Evolutionary conservation across 495 filamentous ascomycete species (phyloP), one percentile per base, ranked within the genome.

Genomic region (Neurospora terricola): DNA sequence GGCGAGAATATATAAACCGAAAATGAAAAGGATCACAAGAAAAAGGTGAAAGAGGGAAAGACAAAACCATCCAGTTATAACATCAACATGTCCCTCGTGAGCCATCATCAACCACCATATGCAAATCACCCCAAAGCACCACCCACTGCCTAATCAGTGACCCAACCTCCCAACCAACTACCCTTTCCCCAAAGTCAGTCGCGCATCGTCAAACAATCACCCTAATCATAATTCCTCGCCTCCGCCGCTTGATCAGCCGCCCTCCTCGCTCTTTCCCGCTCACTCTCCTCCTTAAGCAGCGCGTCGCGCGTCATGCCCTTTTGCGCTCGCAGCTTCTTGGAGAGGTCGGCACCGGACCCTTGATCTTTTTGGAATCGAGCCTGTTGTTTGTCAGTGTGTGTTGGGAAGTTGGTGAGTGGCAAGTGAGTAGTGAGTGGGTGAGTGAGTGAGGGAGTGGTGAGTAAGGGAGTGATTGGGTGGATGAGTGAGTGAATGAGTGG

Each of bases 291-390:
- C 45, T 83, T 83, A 45, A 92, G 81, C 4, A 88, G 90, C 71
- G 90, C 88, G 4, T 82, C 78, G 45, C 88, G 83, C 3, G 89
- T 91, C 82, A 91, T 86, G 70, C 86, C 87, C 83, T 88, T 91
- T 81, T 93, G 90, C 66, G 87, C 87, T 38, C 86, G 89, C 23
- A 93, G 78, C 75, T 92, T 87, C 34, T 84, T 81, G 69, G 85
- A 83, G 39, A 94, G 80, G 76, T 91, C 91, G 4, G 91, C 88
- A 77, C 87, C 78, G 75, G 78, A 73, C 79, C 82, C 72, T 70
- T 73, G 40, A 21, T 79, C 70, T 40, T 81, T 75, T 72, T 82
- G 76, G 18, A 83, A 80, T 78, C 86, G 83, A 40, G 83, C 86
- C 86, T 88, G 73, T 73, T 48, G 21, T 23, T 7, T 21, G 27